A percentile compares a stretch with the other conserved stretches of the same genome.
Evolutionary conservation across 2,329 filamentous ascomycete genomes (phyloP).

Genomic region (Diplodia seriata): DNA sequence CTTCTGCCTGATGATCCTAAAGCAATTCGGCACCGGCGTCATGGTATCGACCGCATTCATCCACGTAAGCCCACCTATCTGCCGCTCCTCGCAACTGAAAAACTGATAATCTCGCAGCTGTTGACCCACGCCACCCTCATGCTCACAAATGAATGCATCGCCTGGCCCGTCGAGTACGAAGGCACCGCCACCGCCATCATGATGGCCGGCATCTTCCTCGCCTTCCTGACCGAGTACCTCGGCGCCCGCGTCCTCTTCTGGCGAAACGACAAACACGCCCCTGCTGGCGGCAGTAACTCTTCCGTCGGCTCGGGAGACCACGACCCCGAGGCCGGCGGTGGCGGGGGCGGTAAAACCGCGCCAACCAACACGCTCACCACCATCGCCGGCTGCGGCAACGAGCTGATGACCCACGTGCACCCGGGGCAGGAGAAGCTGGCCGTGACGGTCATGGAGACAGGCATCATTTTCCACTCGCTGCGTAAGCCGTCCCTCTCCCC

Average conservation of each 20-base stretch:
- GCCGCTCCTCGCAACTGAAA: not conserved
- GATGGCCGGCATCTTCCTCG: conserved; percentile 76
- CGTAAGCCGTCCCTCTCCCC: conserved; percentile 49
- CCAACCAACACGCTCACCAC: conserved; percentile 42
- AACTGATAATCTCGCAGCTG: conserved; percentile 56
- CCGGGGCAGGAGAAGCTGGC: conserved; percentile 16
- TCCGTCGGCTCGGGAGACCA: conserved; percentile 18
- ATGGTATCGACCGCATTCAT: conserved; percentile 75
- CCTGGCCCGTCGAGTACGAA: conserved; percentile 68
- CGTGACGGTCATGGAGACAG: conserved; percentile 74
- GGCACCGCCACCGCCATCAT: conserved; percentile 72
- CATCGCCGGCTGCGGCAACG: conserved; percentile 51
- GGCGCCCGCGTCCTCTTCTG: conserved; percentile 45
- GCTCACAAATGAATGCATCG: conserved; percentile 74
- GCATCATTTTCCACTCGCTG: conserved; percentile 77
- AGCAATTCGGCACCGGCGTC: conserved; percentile 76
- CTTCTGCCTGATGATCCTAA: conserved; percentile 67
- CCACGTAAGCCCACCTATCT: conserved; percentile 54
- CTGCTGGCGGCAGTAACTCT: not conserved
- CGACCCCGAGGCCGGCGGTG: conserved; percentile 36
- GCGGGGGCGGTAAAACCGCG: conserved; percentile 37
- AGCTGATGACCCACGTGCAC: not conserved
- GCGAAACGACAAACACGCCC: not conserved
- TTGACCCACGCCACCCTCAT: conserved; percentile 76
- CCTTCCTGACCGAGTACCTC: conserved; percentile 73